phyloP scores from a whole-genome alignment of 371 early-diverging fungal genomes.

The Synchytrium microbalum region DNA sequence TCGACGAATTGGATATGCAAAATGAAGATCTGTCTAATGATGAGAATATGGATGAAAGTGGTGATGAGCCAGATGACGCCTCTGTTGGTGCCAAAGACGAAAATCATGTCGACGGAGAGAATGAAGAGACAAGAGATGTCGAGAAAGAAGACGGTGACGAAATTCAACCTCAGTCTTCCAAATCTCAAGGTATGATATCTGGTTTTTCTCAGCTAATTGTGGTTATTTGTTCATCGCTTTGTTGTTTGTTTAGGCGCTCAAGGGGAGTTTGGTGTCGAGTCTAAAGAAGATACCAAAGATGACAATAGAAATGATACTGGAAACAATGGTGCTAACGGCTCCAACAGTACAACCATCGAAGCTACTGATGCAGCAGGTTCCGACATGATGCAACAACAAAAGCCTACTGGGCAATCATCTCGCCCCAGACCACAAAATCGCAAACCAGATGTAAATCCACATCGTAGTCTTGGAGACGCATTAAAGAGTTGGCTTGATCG shows the following conservation, averaged over 20 bases:
- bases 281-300: conserved; percentile 8
- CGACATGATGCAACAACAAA: conserved; percentile 11
- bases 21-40: conserved; percentile 12
- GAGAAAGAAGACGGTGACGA: conserved; percentile 12
- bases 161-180: background rate
- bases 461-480: conserved; percentile 82
- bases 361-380: conserved; percentile 5
- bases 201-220: no score
- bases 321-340: conserved; percentile 8
- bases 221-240: no score
- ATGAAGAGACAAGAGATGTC: conserved; percentile 24
- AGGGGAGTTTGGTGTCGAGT: conserved; percentile 6
- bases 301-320: background rate
- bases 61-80: conserved; percentile 20
- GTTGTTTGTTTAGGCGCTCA: background rate
- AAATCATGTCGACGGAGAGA: conserved; percentile 3
- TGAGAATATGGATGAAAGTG: conserved; percentile 37
- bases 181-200: background rate
- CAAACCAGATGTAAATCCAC: conserved; percentile 31
- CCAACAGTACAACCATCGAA: background rate
- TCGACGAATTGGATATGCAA: conserved; percentile 8
- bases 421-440: background rate
- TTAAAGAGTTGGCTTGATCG: conserved; percentile 83
- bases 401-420: conserved; percentile 1
- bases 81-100: conserved; percentile 23